phyloP scores from a whole-genome alignment of 2,329 filamentous ascomycete genomes.

The Canariomyces notabilis region DNA sequence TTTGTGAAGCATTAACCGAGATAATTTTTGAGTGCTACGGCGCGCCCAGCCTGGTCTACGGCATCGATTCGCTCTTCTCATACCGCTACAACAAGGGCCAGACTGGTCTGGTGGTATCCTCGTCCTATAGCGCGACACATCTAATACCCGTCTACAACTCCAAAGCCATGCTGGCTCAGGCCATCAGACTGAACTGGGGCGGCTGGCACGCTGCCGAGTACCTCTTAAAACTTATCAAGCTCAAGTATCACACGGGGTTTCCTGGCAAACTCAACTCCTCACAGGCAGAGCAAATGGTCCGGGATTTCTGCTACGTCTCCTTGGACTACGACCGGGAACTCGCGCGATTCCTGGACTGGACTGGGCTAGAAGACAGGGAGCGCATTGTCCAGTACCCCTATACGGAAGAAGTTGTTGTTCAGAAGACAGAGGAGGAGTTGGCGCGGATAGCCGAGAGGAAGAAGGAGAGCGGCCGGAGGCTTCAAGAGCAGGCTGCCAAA shows the following conservation, averaged over 20 bases:
- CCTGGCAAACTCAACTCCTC: slow-evolving; percentile 78
- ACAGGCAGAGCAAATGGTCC: slow-evolving; percentile 82
- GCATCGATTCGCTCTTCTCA: slow-evolving; percentile 94
- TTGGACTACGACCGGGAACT: slow-evolving; percentile 78
- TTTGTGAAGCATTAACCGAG: slow-evolving; percentile 77
- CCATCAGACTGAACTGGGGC: slow-evolving; percentile 90
- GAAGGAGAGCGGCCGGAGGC: slow-evolving; percentile 82
- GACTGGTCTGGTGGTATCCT: slow-evolving; percentile 84
- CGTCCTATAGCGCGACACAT: slow-evolving; percentile 90
- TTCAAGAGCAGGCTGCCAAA: slow-evolving; percentile 95
- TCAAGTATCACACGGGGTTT: slow-evolving; percentile 84
- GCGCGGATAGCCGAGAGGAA: slow-evolving; percentile 86
- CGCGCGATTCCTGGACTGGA: slow-evolving; percentile 77
- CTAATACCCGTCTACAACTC: slow-evolving; percentile 87
- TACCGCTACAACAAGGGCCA: slow-evolving; percentile 87
- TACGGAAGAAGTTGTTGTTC: slow-evolving; percentile 81
- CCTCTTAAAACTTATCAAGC: slow-evolving; percentile 76
- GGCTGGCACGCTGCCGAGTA: slow-evolving; percentile 88
- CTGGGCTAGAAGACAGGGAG: slow-evolving; percentile 82
- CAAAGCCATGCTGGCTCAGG: slow-evolving; percentile 78
- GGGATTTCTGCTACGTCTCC: slow-evolving; percentile 85
- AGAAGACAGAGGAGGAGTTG: slow-evolving; percentile 93
- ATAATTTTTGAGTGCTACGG: slow-evolving; percentile 95
- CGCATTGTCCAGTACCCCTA: slow-evolving; percentile 88
- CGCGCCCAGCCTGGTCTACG: slow-evolving; percentile 84